phyloP scores from a whole-genome alignment of 78 protist genomes.

The Dictyostelium firmibasis region DNA sequence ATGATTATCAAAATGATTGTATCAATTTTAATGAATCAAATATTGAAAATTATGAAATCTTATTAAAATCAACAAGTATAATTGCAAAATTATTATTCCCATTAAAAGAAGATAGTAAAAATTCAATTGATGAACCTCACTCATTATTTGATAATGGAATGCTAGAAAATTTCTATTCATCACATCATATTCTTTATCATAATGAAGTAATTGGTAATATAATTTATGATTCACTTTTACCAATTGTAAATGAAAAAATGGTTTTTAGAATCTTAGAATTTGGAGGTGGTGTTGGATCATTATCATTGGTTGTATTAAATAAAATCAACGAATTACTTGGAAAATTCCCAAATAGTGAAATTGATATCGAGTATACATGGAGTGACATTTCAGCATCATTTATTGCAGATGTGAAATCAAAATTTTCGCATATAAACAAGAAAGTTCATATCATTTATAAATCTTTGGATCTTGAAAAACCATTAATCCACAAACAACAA shows the following conservation, averaged over 20 bases:
- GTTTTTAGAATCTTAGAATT: constrained; percentile 11
- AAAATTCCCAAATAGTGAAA: not conserved
- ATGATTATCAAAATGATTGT: not conserved
- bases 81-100: not conserved
- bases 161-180: not conserved
- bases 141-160: not conserved
- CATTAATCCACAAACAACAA: not conserved
- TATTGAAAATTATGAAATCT: not conserved
- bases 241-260: not conserved
- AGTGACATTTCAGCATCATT: not conserved
- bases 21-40: not conserved
- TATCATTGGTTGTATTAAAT: not conserved
- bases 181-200: not conserved
- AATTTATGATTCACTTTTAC: not conserved
- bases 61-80: not conserved
- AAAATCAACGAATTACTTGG: not conserved
- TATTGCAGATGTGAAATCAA: not conserved
- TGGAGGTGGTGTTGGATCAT: not conserved
- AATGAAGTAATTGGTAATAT: not conserved
- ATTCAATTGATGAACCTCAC: not conserved
- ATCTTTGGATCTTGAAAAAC: not conserved
- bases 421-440: not conserved
- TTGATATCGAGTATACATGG: not conserved
- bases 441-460: not conserved
- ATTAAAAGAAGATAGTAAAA: not conserved